A percentile compares a stretch with the other conserved stretches of the same genome.
These are phyloP conservation scores for Tulasnella sp. DNA, from an alignment of 768 basidiomycete species.

Conservation along the genomic window DNA sequence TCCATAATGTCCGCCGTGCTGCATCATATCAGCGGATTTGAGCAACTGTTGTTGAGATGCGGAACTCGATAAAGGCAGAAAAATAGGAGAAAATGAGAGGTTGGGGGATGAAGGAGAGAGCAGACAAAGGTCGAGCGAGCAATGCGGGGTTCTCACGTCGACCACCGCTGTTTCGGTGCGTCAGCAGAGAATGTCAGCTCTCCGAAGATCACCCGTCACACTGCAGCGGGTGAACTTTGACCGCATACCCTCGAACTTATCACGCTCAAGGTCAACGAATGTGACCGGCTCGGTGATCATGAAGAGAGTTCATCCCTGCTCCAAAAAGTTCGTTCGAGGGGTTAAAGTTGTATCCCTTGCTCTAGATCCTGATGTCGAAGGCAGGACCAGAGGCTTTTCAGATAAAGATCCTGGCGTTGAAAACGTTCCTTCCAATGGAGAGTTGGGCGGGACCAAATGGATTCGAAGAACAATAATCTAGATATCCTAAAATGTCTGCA, in stretches of 20 bases:
- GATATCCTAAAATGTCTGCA: neutral
- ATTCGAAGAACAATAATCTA: neutral
- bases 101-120: neutral
- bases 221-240: neutral
- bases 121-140: neutral
- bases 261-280: too few species aligned
- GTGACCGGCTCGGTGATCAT: too few species aligned
- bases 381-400: neutral
- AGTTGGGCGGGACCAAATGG: neutral
- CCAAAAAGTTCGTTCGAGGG: too few species aligned
- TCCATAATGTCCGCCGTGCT: conserved; percentile 11
- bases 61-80: neutral
- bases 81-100: neutral
- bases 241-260: too few species aligned
- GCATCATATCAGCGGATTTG: neutral
- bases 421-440: too few species aligned
- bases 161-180: neutral
- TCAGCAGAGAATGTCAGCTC: neutral
- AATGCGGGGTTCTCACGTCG: neutral
- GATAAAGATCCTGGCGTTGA: neutral
- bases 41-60: neutral
- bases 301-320: too few species aligned
- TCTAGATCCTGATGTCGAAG: too few species aligned
- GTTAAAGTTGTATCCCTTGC: too few species aligned
- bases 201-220: neutral